phyloP scores from a whole-genome alignment of 148 eudicot species.

The Spergularia bocconei region DNA sequence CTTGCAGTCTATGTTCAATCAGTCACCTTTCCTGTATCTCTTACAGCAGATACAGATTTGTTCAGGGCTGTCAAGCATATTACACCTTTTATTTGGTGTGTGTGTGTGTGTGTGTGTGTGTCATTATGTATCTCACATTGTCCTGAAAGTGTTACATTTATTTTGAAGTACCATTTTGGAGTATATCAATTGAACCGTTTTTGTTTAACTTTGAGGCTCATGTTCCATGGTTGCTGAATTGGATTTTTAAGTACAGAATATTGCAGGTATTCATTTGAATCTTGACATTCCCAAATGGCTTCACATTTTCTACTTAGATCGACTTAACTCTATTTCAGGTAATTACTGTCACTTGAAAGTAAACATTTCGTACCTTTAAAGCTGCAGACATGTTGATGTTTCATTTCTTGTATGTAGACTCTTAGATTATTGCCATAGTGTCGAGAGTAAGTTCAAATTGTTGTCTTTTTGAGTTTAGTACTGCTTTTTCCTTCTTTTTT shows the following conservation, averaged over 20 bases:
- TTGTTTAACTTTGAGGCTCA: background rate
- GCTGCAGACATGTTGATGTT: background rate
- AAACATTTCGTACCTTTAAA: slow-evolving; percentile 1
- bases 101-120: too few species aligned
- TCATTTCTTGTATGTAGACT: background rate
- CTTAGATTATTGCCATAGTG: too few species aligned
- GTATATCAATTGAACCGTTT: background rate
- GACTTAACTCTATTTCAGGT: slow-evolving; percentile 75
- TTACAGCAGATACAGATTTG: background rate
- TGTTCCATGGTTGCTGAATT: slow-evolving; percentile 21
- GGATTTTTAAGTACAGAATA: slow-evolving; percentile 53
- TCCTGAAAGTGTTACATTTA: background rate
- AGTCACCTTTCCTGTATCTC: background rate
- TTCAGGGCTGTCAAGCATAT: background rate
- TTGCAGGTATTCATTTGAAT: slow-evolving; percentile 84
- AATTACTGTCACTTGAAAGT: slow-evolving; percentile 14
- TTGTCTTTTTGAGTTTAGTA: background rate
- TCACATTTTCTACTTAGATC: slow-evolving; percentile 68
- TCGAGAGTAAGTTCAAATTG: background rate
- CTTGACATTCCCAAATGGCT: slow-evolving; percentile 87
- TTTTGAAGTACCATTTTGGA: too few species aligned
- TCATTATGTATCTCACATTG: background rate
- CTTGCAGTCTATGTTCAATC: background rate
- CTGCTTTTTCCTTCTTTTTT: background rate
- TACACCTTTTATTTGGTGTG: background rate